Base-by-base conservation (phyloP, 2,329 filamentous ascomycete genomes). In the Knufia petricola region DNA sequence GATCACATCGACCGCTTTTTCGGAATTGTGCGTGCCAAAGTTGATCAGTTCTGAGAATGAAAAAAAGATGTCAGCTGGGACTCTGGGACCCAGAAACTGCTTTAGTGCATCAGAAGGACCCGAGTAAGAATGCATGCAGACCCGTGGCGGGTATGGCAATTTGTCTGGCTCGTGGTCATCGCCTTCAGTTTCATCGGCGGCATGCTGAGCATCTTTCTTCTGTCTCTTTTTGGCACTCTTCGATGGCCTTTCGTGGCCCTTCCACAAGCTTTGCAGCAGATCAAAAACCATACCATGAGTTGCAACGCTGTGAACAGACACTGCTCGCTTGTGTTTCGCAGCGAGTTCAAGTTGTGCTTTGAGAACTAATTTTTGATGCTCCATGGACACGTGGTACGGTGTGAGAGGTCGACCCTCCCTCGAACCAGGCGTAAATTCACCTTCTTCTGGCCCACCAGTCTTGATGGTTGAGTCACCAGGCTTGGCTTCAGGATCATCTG, bases 101-200 rank as follows among this genome's bases (percentile, higher is more conserved):
- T 77, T 82, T 31, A 95, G 68, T 26, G 82, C 76, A 49, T 92
- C 82, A 9, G 79, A 72, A 4, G 83, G 77, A 0, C 87, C 90
- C 41, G 85, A 94, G 66, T 88, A 98, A 0, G 89, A 95, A 66
- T 98, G 92, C 51, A 98, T 78, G 61, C 92, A 98, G 62, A 96
- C 83, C 7, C 89, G 74, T 1, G 89, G 88, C 3, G 92, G 89
- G 58, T 84, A 96, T 0, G 85, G 82, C 51, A 75, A 80, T 1
- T 71, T 58, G 7, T 57, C 50, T 7, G 61, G 48, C 55, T 15
- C 41, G 15, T 51, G 49, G 12, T 59, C 46, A 6, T 51, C 39
- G 26, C 58, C 50, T 15, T 61, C 59, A 10, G 63, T 59, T 15
- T 62, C 59, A 12, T 56, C 53, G 55, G 64, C 55, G 1, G 62